A percentile compares a stretch with the other conserved stretches of the same genome.
Evolutionary conservation across 495 filamentous ascomycete genomes (phyloP).

Genomic region (Aspergillus campestris): DNA sequence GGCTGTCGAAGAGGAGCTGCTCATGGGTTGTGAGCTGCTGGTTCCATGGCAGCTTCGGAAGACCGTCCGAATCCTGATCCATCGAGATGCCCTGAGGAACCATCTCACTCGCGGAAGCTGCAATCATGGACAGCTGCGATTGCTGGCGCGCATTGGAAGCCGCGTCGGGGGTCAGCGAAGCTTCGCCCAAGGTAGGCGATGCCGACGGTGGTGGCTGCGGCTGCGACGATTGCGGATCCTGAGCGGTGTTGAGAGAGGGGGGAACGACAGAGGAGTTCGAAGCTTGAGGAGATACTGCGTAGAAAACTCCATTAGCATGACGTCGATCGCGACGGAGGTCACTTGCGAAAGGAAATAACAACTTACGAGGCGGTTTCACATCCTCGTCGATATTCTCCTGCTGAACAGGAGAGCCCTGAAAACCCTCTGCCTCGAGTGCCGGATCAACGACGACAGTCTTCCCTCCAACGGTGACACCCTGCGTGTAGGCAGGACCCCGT

Average conservation of each 20-base stretch:
- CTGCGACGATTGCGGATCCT: background rate
- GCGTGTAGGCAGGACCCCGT: conserved; percentile 33
- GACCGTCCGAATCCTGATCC: conserved; percentile 31
- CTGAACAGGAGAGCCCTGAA: conserved; percentile 27
- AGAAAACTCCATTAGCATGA: conserved; percentile 13
- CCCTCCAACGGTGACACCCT: conserved; percentile 39
- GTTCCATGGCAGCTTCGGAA: conserved; percentile 32
- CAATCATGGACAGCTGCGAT: conserved; percentile 41
- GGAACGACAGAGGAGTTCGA: conserved; percentile 24
- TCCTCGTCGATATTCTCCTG: conserved; percentile 22
- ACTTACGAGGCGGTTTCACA: conserved; percentile 20
- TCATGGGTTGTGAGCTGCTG: conserved; percentile 36
- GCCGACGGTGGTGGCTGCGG: conserved; percentile 26
- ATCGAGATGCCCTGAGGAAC: conserved; percentile 35
- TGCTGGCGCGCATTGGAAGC: conserved; percentile 32
- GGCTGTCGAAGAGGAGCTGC: conserved; percentile 38
- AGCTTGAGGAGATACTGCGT: conserved; percentile 23
- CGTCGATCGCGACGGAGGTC: background rate
- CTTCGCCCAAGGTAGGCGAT: conserved; percentile 33
- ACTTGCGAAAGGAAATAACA: conserved; percentile 3
- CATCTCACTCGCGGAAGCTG: conserved; percentile 43
- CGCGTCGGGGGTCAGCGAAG: conserved; percentile 31
- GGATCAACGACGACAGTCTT: conserved; percentile 42
- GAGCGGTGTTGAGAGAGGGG: conserved; percentile 26
- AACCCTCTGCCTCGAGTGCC: conserved; percentile 38